Evolutionary conservation across 345 rosid genomes (phyloP).

Genomic region (Gossypium stocksii): DNA sequence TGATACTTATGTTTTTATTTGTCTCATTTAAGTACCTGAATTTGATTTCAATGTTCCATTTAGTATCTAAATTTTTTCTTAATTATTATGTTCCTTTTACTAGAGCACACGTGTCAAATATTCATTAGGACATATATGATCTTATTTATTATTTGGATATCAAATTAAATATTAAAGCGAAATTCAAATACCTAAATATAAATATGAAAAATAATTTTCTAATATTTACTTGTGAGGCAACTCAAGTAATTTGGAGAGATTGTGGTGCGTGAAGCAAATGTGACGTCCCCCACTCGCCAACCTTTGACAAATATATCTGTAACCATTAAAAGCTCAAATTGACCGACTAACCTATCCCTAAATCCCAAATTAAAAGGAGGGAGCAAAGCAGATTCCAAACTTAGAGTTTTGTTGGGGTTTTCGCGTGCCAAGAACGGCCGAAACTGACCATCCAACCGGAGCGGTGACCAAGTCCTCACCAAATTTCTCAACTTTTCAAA

Average conservation of each 20-base stretch:
- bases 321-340: not conserved
- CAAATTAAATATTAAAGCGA: too few relatives aligned
- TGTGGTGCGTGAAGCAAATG: slow-evolving; percentile 5
- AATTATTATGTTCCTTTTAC: too few relatives aligned
- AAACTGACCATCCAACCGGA: not conserved
- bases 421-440: not conserved
- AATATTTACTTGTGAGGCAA: too few relatives aligned
- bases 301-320: not conserved
- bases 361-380: not conserved
- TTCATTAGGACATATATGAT: too few relatives aligned
- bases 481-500: not conserved
- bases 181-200: too few relatives aligned
- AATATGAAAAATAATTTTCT: too few relatives aligned
- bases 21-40: too few relatives aligned
- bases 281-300: not conserved
- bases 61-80: too few relatives aligned
- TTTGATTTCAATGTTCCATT: too few relatives aligned
- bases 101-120: too few relatives aligned
- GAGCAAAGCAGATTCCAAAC: not conserved
- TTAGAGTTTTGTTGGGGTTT: not conserved
- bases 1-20: too few relatives aligned
- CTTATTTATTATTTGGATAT: too few relatives aligned
- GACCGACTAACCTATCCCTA: not conserved
- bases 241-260: not conserved
- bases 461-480: not conserved